phyloP scores from a whole-genome alignment of 495 filamentous ascomycete genomes.

The Penicillium manginii region DNA sequence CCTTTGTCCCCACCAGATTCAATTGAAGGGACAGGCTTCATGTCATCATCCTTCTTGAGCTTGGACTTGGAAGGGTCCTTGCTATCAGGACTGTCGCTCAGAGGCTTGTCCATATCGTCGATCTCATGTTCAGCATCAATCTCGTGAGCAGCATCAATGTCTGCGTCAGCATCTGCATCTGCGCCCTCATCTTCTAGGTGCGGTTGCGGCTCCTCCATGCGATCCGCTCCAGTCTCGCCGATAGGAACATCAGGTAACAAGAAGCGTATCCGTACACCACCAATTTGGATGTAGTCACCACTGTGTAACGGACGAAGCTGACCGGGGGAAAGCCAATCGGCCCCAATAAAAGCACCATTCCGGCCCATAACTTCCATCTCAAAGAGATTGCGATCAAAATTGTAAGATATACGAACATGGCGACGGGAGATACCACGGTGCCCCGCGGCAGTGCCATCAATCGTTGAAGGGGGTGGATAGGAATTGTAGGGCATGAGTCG shows the following conservation, averaged over 20 bases:
- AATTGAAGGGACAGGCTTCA: constrained; percentile 36
- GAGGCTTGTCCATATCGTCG: constrained; percentile 38
- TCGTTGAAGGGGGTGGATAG: constrained; percentile 77
- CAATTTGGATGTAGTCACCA: constrained; percentile 77
- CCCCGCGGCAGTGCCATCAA: constrained; percentile 62
- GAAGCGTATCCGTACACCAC: constrained; percentile 74
- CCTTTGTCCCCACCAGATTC: constrained; percentile 40
- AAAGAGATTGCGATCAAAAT: constrained; percentile 71
- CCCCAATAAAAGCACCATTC: constrained; percentile 86
- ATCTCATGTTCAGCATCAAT: constrained; percentile 42
- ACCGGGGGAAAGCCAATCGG: constrained; percentile 64
- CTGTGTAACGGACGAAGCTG: constrained; percentile 68
- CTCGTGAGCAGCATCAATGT: constrained; percentile 37
- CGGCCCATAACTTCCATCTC: constrained; percentile 80
- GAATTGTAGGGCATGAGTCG: constrained; percentile 72
- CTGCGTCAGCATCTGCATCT: constrained; percentile 30
- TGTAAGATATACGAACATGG: constrained; percentile 84
- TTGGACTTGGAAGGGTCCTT: constrained; percentile 41
- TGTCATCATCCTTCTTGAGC: constrained; percentile 36
- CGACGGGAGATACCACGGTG: constrained; percentile 76
- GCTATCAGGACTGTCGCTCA: constrained; percentile 37
- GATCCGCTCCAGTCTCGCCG: constrained; percentile 69
- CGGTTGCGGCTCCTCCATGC: constrained; percentile 69
- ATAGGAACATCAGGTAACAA: constrained; percentile 71
- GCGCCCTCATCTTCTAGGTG: constrained; percentile 50